Evolutionary conservation across 805 yeast species (phyloP), one percentile per base, ranked within the genome.

Genomic region (Lipomyces starkeyi): DNA sequence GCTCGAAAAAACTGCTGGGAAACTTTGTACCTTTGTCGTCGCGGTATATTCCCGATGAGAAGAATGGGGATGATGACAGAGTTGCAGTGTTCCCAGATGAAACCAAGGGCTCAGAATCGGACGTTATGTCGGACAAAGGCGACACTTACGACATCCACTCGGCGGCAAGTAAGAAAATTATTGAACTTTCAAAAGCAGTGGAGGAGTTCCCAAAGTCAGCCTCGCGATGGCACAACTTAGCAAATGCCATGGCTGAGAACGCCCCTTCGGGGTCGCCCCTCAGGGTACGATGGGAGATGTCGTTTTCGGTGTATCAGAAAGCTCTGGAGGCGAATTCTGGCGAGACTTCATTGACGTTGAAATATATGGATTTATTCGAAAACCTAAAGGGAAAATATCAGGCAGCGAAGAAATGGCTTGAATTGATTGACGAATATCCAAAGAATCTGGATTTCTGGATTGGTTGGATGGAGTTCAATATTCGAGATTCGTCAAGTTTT

Each of bases 241-340:
- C 71, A 29, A 13, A 43, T 25, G 66, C 62, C 14, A 43, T 67
- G 64, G 58, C 17, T 14, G 49, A 3, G 6, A 59, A 9, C 11
- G 52, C 49, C 1, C 60, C 64, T 11, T 8, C 22, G 20, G 63
- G 53, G 9, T 52, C 63, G 20, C 8, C 56, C 3, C 20, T 58
- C 25, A 58, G 22, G 52, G 56, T 53, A 14, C 58, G 43, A 22
- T 25, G 40, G 17, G 71, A 69, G 25, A 56, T 69, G 14, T 61
- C 55, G n/a, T 35, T 67, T 6, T 69, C 72, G 2, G 72, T 69
- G 1, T 66, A 56, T 53, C 34, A 61, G 25, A 65, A 60, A 37
- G 72, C 71, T 6, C 32, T 69, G 22, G 58, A 58, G 3, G 62
- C 62, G 14, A 59, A 60, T 40, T 68, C 71, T 6, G 68, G 64